phyloP scores from a whole-genome alignment of 2,329 filamentous ascomycete species.

The Xylaria sp. region DNA sequence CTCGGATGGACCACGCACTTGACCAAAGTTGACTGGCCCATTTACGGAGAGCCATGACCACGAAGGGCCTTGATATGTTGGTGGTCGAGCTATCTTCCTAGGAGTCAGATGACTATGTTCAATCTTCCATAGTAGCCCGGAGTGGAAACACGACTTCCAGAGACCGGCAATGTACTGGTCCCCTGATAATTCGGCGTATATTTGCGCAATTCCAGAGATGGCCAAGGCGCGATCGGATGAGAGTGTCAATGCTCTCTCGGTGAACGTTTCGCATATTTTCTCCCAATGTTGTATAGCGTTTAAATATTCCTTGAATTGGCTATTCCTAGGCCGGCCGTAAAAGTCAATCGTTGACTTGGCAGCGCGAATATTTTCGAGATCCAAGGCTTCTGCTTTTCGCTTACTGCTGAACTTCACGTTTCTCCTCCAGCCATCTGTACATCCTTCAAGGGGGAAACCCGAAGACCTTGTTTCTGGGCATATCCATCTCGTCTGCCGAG shows the following conservation, averaged over 20 bases:
- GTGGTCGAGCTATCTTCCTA: not conserved
- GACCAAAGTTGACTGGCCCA: conserved; percentile 8
- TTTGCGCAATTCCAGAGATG: conserved; percentile 6
- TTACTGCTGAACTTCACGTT: not conserved
- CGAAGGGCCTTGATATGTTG: conserved; percentile 7
- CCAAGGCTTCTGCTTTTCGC: not conserved
- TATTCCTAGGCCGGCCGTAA: conserved; percentile 1
- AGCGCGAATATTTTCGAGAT: not conserved
- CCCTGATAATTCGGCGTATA: not conserved
- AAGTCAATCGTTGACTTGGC: not conserved
- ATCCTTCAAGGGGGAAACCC: not conserved
- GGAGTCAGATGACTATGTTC: not conserved
- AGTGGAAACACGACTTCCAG: not conserved
- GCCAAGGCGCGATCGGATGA: not conserved
- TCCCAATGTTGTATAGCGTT: not conserved
- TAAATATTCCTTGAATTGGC: not conserved
- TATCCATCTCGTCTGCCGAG: conserved; percentile 6
- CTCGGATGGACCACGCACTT: conserved; percentile 1
- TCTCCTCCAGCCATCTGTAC: conserved; percentile 4
- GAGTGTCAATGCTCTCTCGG: not conserved
- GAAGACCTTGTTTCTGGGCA: not conserved
- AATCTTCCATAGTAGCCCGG: not conserved
- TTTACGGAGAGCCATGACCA: conserved; percentile 21
- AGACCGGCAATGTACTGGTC: conserved; percentile 1
- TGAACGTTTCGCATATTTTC: not conserved